Conservation (phyloP, 75 land plant species). For the Pinus tabuliformis region DNA sequence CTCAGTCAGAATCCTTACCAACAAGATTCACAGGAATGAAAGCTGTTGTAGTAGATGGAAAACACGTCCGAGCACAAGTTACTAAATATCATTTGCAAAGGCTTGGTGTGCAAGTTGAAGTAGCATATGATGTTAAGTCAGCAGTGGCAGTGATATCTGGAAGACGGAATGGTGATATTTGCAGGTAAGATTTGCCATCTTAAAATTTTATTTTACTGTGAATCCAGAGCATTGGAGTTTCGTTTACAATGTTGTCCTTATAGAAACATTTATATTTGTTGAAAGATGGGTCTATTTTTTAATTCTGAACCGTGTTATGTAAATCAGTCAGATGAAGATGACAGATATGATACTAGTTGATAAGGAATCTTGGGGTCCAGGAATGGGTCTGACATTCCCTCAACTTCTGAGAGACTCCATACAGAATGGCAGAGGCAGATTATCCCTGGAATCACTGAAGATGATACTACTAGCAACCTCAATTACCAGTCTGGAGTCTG, state of each 20-base stretch:
- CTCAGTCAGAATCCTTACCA: constrained; percentile 40
- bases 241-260: too few species aligned
- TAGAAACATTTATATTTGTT: too few species aligned
- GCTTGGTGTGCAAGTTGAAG: constrained; percentile 63
- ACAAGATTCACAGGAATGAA: constrained; percentile 52
- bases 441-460: constrained; percentile 28
- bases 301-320: background rate
- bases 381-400: constrained; percentile 44
- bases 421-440: constrained; percentile 11
- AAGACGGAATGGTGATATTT: background rate
- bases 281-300: constrained; percentile 1
- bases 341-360: constrained; percentile 77
- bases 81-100: constrained; percentile 80
- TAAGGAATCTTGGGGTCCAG: constrained; percentile 69
- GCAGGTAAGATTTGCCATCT: constrained; percentile 1
- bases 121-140: constrained; percentile 19
- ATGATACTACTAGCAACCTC: constrained; percentile 69
- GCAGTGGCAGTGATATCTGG: constrained; percentile 14
- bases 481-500: constrained; percentile 23
- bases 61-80: constrained; percentile 73
- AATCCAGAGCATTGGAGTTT: background rate
- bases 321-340: constrained; percentile 26
- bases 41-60: constrained; percentile 72
- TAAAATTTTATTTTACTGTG: background rate
- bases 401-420: constrained; percentile 23